Evolutionary conservation across 306 rosid genomes (phyloP), one percentile per base, ranked within the genome.

Genomic region (Prunus salicina): DNA sequence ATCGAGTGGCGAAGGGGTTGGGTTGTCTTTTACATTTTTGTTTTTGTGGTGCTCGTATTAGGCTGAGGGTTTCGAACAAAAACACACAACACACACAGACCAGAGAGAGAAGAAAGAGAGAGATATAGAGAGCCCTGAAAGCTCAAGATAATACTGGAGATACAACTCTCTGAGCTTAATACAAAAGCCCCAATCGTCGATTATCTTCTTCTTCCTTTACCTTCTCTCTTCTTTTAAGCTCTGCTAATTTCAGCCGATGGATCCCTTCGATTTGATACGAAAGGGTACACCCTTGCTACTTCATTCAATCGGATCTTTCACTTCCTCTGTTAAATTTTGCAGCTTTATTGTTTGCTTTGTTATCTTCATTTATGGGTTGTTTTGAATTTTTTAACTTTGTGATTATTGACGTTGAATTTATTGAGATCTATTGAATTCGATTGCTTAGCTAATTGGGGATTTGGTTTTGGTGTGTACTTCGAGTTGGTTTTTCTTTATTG

Each of bases 241-340:
- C 66, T 58, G 72, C 80, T 72, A n/a, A 73, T 73, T 65, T 73
- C 65, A 69, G 51, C 79, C 58, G 30, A 95, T 95, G 98, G 97
- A 87, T 89, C 86, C 95, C 68, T 87, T 88, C 76, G 92, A 90
- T 86, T 90, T 90, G 92, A 79, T 95, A 81, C 93, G 97, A n/a
- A 86, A 90, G 89, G 97, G 97, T 94, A 78, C 72, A 62, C 2
- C 1, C 57, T 14, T 20, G 27, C 25, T 78, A 4, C 30, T 76
- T 70, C 69, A 5, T 38, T 61, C 76, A 43, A 63, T 55, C 72
- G 81, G 91, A 93, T 82, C 91, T 88, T 82, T 79, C 65, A 63
- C 80, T 64, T 75, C 20, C 46, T 34, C 50, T 57, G 32, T 55
- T 58, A 55, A 52, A 47, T 79, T 79, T 78, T 20, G 28, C 2